These are phyloP conservation scores for Malus sylvestris DNA, from an alignment of 306 rosid genomes.

Conservation along the genomic window DNA sequence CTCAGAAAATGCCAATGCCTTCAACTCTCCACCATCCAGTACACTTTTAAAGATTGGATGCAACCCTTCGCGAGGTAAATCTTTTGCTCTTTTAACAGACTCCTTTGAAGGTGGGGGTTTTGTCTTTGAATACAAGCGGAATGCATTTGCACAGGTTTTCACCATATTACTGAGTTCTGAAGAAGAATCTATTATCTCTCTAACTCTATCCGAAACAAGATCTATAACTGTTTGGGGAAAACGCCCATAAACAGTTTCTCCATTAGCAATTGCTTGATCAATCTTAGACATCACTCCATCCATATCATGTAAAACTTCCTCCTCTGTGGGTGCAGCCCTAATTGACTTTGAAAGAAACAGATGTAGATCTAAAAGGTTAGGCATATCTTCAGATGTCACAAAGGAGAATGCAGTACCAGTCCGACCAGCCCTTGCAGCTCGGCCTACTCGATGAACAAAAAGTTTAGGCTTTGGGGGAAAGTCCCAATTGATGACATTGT, in stretches of 20 bases:
- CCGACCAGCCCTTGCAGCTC: slow-evolving; percentile 94
- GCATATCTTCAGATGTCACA: slow-evolving; percentile 77
- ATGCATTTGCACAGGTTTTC: slow-evolving; percentile 73
- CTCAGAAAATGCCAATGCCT: slow-evolving; percentile 96
- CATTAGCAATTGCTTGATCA: slow-evolving; percentile 63
- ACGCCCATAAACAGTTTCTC: slow-evolving; percentile 86
- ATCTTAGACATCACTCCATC: slow-evolving; percentile 61
- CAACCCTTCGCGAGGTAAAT: slow-evolving; percentile 68
- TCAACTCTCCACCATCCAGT: slow-evolving; percentile 77
- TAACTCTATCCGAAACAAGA: slow-evolving; percentile 76
- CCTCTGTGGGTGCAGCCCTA: slow-evolving; percentile 80
- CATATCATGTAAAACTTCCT: slow-evolving; percentile 68
- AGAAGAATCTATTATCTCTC: slow-evolving; percentile 71
- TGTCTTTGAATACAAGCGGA: slow-evolving; percentile 72
- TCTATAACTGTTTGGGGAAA: slow-evolving; percentile 81
- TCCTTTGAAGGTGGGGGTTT: slow-evolving; percentile 83
- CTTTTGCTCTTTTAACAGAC: slow-evolving; percentile 78
- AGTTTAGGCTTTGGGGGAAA: slow-evolving; percentile 89
- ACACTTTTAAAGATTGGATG: slow-evolving; percentile 75
- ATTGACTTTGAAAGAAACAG: slow-evolving; percentile 80
- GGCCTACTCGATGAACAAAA: slow-evolving; percentile 89
- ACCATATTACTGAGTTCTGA: slow-evolving; percentile 51
- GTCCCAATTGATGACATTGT: slow-evolving; percentile 96
- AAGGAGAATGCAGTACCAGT: slow-evolving; percentile 89
- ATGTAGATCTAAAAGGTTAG: slow-evolving; percentile 88